Evolutionary conservation across 805 yeast species (phyloP), one percentile per base, ranked within the genome.

Genomic region (Cyberlindnera petersonii): DNA sequence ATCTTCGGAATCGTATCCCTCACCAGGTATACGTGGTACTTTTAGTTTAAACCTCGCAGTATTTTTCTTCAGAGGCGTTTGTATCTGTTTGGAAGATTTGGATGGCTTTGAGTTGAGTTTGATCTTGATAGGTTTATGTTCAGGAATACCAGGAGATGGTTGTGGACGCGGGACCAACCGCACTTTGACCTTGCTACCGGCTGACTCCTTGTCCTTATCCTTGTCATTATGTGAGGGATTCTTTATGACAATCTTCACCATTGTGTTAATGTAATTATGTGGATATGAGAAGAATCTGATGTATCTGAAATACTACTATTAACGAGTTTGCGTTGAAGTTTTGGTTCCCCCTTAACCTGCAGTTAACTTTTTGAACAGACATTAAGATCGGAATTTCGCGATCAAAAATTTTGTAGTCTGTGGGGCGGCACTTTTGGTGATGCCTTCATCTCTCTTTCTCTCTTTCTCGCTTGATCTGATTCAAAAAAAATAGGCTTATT

Each of bases 1-100:
- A 15, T 95, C 97, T 53, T 91, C 98, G 3, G 95, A 83, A 56
- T 91, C 98, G 60, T 91, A 91, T 1, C 98, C 98, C 52, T 91
- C 96, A 5, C 96, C 96, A 0, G 95, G 93, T 4, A 82, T 71
- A 50, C 95, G 68, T 4, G 71, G 69, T 1, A 82, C 77, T 46
- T 74, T 75, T 40, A 78, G 70, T 39, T 77, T 59, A 43, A 42
- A 31, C 3, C 40, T 37, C 8, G 42, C 42, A 3, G 15, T 24
- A 10, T n/a, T 8, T n/a, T 26, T 22, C 22, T 41, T 41, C 3
- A 29, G 26, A 17, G 7, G 27, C 10, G 26, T 75, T 58, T 24
- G 26, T 72, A 19, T 31, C 35, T 27, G 35, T 26, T 26, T 42
- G 30, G 18, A 18, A 11, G 20, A 24, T 19, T 29, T 29, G 13